phyloP scores from a whole-genome alignment of 352 stramenopile species.

The Saprolegnia diclina region DNA sequence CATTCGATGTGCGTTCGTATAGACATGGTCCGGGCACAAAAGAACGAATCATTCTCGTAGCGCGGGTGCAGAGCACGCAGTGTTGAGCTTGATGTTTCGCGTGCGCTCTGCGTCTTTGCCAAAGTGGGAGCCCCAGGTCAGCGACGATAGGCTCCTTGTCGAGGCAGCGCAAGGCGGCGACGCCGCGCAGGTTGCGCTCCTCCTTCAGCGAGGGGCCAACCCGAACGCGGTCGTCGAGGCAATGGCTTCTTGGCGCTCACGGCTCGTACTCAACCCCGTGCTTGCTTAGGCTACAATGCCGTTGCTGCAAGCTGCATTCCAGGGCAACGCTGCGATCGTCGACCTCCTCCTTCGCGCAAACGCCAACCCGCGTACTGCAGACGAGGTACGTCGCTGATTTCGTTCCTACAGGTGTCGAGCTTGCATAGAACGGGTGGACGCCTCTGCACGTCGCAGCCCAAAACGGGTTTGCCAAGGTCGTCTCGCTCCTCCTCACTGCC shows the following conservation, averaged over 20 bases:
- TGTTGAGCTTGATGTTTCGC: neutral
- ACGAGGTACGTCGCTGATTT: neutral
- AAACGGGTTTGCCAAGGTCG: neutral
- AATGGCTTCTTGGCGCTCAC: neutral
- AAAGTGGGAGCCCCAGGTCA: neutral
- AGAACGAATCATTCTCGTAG: neutral
- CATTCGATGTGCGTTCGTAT: neutral
- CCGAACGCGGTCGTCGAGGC: slow-evolving; percentile 4
- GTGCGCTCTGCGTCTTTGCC: neutral
- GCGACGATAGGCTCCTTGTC: neutral
- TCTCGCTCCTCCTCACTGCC: neutral
- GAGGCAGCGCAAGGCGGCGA: neutral
- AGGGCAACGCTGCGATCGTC: neutral
- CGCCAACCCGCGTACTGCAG: neutral
- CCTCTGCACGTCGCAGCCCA: slow-evolving; percentile 1
- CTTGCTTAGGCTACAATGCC: neutral
- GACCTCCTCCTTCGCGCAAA: neutral
- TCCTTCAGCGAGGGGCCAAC: neutral
- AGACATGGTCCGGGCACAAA: neutral
- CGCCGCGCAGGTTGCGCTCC: neutral
- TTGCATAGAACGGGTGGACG: neutral
- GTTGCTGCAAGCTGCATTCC: neutral
- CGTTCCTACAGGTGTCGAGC: neutral
- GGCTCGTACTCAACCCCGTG: neutral
- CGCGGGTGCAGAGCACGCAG: neutral